These are phyloP conservation scores for Pythium biforme DNA, from an alignment of 352 stramenopile species.

Conservation along the genomic window DNA sequence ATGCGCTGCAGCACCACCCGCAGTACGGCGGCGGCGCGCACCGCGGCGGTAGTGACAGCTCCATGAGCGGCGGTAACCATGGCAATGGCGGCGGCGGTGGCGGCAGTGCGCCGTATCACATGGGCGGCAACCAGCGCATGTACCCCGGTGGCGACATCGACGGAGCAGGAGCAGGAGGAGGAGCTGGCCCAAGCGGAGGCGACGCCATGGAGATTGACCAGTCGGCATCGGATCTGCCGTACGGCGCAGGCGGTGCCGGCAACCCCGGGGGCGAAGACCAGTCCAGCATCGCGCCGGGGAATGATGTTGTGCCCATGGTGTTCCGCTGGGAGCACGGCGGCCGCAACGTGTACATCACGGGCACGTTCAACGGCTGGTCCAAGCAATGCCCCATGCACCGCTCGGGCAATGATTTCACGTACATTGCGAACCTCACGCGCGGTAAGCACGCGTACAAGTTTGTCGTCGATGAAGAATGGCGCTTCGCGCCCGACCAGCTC, in stretches of 20 bases:
- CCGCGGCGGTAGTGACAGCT: constrained; percentile 34
- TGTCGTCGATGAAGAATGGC: constrained; percentile 99
- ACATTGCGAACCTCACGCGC: constrained; percentile 97
- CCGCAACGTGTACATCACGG: constrained; percentile 97
- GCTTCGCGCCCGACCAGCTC: constrained; percentile 92
- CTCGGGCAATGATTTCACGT: constrained; percentile 99
- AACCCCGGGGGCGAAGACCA: constrained; percentile 28
- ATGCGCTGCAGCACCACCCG: constrained; percentile 67
- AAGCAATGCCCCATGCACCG: constrained; percentile 99
- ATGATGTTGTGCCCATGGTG: constrained; percentile 89
- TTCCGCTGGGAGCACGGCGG: constrained; percentile 99
- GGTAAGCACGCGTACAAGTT: constrained; percentile 99
- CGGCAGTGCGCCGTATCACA: background rate
- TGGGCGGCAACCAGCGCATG: constrained; percentile 11
- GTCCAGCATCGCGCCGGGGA: constrained; percentile 16
- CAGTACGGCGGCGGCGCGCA: constrained; percentile 54
- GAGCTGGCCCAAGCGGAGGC: constrained; percentile 2
- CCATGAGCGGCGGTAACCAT: constrained; percentile 16
- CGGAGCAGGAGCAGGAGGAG: background rate
- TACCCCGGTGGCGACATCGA: constrained; percentile 2
- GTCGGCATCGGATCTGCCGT: constrained; percentile 35
- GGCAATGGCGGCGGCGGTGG: constrained; percentile 13
- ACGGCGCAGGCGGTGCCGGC: constrained; percentile 18
- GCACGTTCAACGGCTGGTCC: constrained; percentile 99
- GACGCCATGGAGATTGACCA: constrained; percentile 76